Base-by-base conservation (phyloP, 768 basidiomycete species). In the Termitomyces sp. region DNA sequence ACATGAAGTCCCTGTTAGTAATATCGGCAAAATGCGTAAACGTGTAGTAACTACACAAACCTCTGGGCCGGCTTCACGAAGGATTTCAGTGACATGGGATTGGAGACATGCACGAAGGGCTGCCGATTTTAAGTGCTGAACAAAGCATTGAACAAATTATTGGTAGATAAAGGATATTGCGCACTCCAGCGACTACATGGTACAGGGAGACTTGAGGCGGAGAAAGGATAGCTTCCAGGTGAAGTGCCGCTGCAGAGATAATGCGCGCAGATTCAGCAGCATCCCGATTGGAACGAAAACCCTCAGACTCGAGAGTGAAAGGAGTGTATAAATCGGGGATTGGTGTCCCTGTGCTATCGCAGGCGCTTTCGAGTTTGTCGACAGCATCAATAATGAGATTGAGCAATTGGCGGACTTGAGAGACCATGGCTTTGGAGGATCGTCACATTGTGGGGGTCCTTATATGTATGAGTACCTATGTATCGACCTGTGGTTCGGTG, bases 1-100 rank as follows among this genome's bases (percentile, higher is more conserved):
- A 72, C 67, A 36, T 74, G 71, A 47, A 71, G 58, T 8, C 71
- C 71, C 68, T 70, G 46, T 7, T 14, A 14, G 9, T 6, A 12
- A 2, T 4, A 5, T 32, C 4, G 5, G 14, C 9, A 12, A 7
- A 5, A 6, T 20, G 20, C 16, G 24, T 7, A 22, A 20, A 48
- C 43, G 5, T 44, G 24, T 13, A 43, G 9, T 34, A 32, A 54
- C 12, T 29, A 13, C 26, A 32, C 49, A 26, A 1, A 44, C 26
- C 36, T 46, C 29, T 8, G 52, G 26, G 7, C 74, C 74, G 9
- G 69, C 72, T 48, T 71, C 72, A 1, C 71, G 67, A n/a, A 76
- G 59, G 20, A 74, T 72, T 53, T 74, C 73, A 2, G 64, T 65
- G n/a, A 71, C 71, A 53, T 71, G 65, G 3, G 67, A 64, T 43